Conservation (phyloP, 768 basidiomycete species). For the Ramaria rubella region DNA sequence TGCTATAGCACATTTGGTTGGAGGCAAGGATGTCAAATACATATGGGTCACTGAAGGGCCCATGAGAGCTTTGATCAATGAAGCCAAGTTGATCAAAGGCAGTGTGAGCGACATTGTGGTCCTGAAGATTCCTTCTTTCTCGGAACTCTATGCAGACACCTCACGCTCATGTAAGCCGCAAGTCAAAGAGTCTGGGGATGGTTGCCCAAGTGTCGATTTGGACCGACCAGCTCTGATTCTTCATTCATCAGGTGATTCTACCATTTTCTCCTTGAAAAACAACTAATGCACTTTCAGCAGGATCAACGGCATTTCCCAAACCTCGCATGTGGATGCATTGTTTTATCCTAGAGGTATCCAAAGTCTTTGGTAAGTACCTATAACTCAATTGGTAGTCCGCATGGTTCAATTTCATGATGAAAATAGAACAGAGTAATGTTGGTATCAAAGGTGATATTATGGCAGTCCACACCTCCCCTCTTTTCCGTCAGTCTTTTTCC, state of each 20-base stretch:
- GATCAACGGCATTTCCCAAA: constrained; percentile 27
- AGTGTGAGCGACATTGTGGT: constrained; percentile 7
- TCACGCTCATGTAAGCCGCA: neutral
- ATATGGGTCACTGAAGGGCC: constrained; percentile 21
- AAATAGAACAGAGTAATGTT: constrained; percentile 13
- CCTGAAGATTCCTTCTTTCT: constrained; percentile 15
- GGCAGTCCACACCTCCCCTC: constrained; percentile 17
- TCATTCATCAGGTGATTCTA: constrained; percentile 16
- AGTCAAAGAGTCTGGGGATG: no score
- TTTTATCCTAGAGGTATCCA: constrained; percentile 15
- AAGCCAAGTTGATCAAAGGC: constrained; percentile 13
- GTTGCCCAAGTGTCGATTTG: neutral
- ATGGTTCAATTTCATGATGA: neutral
- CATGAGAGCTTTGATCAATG: constrained; percentile 17
- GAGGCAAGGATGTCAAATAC: constrained; percentile 17
- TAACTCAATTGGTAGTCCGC: no score
- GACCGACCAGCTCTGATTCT: constrained; percentile 6
- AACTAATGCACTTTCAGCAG: constrained; percentile 2
- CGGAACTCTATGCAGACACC: constrained; percentile 13
- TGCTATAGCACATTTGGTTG: constrained; percentile 31
- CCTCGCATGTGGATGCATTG: constrained; percentile 17
- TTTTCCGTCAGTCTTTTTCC: constrained; percentile 19
- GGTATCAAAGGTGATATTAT: constrained; percentile 15
- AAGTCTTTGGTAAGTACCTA: constrained; percentile 12
- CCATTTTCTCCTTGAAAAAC: neutral